These are phyloP conservation scores for Salix suchowensis DNA, from an alignment of 345 rosid species.

Conservation along the genomic window DNA sequence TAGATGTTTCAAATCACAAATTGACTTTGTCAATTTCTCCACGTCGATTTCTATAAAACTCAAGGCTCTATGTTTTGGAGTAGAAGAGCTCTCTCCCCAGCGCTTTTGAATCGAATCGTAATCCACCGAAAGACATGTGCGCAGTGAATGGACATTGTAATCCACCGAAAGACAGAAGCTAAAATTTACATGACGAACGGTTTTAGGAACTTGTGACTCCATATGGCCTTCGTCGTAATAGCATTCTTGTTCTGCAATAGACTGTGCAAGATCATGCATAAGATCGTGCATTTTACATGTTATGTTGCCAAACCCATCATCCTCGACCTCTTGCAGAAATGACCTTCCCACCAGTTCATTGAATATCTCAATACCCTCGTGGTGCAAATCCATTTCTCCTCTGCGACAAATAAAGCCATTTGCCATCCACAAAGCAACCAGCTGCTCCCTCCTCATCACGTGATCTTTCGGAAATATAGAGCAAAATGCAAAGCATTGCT, in stretches of 20 bases:
- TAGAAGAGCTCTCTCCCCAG: too few relatives aligned
- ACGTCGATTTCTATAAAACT: too few relatives aligned
- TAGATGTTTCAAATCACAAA: too few relatives aligned
- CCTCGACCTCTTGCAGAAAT: conserved; percentile 2
- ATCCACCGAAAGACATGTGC: too few relatives aligned
- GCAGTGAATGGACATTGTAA: too few relatives aligned
- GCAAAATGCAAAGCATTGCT: conserved; percentile 7
- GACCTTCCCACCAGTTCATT: conserved; percentile 15
- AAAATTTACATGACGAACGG: too few relatives aligned
- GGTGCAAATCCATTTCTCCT: not conserved
- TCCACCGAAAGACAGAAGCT: too few relatives aligned
- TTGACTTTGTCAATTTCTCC: too few relatives aligned
- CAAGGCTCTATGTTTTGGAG: not conserved
- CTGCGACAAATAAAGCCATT: conserved; percentile 7
- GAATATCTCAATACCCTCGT: conserved; percentile 11
- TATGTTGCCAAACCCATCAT: not conserved
- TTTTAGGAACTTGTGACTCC: not conserved
- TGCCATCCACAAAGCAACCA: conserved; percentile 30
- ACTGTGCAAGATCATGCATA: conserved; percentile 18
- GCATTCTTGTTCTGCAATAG: not conserved
- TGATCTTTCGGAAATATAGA: conserved; percentile 1
- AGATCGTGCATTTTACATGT: conserved; percentile 27
- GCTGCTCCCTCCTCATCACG: not conserved
- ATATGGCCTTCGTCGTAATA: not conserved
- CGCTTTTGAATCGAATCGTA: too few relatives aligned